A percentile compares a stretch with the other conserved stretches of the same genome.
Conservation (phyloP, 345 rosid genomes). For the Noccaea caerulescens region DNA sequence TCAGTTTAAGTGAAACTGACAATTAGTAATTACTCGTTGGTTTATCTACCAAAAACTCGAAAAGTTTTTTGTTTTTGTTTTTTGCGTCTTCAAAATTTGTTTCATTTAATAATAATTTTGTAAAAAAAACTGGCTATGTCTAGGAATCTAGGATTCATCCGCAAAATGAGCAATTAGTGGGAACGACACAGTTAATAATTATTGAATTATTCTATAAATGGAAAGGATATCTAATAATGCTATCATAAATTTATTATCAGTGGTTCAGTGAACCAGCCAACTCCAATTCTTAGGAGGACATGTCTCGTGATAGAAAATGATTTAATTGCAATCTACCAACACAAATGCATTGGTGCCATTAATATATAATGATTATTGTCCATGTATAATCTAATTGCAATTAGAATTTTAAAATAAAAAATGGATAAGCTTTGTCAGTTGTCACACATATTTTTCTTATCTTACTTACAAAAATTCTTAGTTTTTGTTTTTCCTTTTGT, state of each 20-base stretch:
- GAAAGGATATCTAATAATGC: neutral
- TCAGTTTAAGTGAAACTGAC: constrained; percentile 24
- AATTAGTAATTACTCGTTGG: constrained; percentile 24
- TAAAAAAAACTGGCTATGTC: neutral
- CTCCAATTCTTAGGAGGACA: constrained; percentile 29
- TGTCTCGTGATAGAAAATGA: constrained; percentile 19
- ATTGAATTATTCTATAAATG: neutral
- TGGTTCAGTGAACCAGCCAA: constrained; percentile 36
- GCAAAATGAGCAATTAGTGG: neutral
- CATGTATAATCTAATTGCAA: no score
- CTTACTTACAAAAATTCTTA: no score
- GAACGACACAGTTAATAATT: neutral
- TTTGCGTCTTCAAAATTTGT: neutral
- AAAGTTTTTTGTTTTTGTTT: neutral
- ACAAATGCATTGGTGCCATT: constrained; percentile 30
- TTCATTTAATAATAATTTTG: neutral
- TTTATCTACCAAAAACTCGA: neutral
- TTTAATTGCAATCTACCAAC: constrained; percentile 18
- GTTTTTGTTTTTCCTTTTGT: no score
- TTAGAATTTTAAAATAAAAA: no score
- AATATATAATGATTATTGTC: constrained; percentile 24
- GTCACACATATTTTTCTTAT: no score
- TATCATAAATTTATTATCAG: neutral
- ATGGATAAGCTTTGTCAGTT: no score
- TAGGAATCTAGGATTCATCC: neutral